A percentile compares a stretch with the other conserved stretches of the same genome.
These are phyloP conservation scores for Penicillium crustosum DNA, from an alignment of 2,329 filamentous ascomycete genomes.

Conservation along the genomic window DNA sequence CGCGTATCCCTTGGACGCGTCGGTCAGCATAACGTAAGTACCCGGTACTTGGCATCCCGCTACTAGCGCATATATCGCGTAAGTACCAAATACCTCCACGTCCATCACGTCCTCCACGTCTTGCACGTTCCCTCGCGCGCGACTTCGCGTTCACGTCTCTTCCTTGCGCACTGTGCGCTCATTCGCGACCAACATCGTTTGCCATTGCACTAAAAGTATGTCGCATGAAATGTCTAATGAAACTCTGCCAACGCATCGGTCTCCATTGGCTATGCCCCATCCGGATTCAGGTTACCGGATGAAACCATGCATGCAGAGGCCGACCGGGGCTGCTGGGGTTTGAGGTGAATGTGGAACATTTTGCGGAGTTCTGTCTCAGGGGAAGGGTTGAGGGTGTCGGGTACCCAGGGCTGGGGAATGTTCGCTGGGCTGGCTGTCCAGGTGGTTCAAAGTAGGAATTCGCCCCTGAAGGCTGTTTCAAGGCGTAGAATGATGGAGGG, in stretches of 20 bases:
- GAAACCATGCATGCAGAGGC: constrained; percentile 4
- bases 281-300: background rate
- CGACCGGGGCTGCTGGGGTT: background rate
- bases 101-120: background rate
- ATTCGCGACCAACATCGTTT: constrained; percentile 1
- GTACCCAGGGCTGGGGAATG: constrained; percentile 6
- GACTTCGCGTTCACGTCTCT: constrained; percentile 1
- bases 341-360: constrained; percentile 2
- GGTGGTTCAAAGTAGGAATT: constrained; percentile 1
- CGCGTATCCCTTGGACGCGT: constrained; percentile 18
- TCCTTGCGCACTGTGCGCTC: constrained; percentile 4
- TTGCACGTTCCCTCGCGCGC: background rate
- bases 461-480: background rate
- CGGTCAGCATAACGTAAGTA: constrained; percentile 1
- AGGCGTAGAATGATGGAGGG: background rate
- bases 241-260: constrained; percentile 9
- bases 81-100: constrained; percentile 5
- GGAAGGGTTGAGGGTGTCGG: background rate
- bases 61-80: background rate
- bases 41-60: background rate
- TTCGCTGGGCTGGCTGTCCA: background rate
- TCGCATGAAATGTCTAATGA: background rate
- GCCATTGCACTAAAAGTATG: background rate
- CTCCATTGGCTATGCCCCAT: background rate
- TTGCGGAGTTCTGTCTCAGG: background rate